Percentiles rank a stretch among this genome's conserved stretches.
phyloP scores from a whole-genome alignment of 108 stramenopile genomes.

The Discostella stelligeroides region DNA sequence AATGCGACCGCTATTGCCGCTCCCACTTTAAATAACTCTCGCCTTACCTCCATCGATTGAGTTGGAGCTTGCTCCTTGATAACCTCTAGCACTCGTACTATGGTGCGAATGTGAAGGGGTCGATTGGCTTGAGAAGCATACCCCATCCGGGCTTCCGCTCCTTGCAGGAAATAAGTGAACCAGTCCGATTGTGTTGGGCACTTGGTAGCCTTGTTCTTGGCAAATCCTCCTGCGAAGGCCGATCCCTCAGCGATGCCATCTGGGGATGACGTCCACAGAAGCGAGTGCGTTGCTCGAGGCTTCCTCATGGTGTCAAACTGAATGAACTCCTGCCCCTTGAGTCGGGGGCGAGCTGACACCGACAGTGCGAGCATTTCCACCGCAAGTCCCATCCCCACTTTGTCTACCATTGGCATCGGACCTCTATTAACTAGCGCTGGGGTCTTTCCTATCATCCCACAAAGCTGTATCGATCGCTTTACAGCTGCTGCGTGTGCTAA shows the following conservation, averaged over 20 bases:
- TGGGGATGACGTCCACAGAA: neutral
- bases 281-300: neutral
- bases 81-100: constrained; percentile 1
- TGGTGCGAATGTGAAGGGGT: neutral
- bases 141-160: constrained; percentile 23
- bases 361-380: neutral
- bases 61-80: neutral
- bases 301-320: no score
- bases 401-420: constrained; percentile 1
- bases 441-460: neutral
- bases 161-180: constrained; percentile 21
- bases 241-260: neutral
- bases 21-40: neutral
- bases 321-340: no score
- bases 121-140: neutral
- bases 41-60: neutral
- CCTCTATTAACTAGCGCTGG: constrained; percentile 11
- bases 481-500: neutral
- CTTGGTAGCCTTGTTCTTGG: no score
- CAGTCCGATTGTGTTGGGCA: no score
- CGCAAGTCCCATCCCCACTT: neutral
- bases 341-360: neutral
- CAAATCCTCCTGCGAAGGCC: no score
- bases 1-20: no score
- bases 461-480: neutral